Evolutionary conservation across 2,329 filamentous ascomycete species (phyloP).

Genomic region (Talaromyces sp.): DNA sequence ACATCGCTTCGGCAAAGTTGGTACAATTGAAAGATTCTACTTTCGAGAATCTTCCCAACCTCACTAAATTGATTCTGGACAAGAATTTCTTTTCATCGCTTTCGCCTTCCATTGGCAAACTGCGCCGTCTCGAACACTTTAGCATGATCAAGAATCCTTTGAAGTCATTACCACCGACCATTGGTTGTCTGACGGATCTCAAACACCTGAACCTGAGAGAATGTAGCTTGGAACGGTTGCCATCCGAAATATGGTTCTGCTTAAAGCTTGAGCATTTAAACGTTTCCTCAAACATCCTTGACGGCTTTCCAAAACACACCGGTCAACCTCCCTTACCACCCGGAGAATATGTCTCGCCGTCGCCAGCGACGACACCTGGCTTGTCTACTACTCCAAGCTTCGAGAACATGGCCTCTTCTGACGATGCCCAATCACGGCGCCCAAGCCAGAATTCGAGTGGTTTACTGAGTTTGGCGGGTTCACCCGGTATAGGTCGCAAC

Average conservation of each 20-base stretch:
- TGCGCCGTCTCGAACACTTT: constrained; percentile 81
- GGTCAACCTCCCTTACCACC: constrained; percentile 64
- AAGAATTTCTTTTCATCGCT: constrained; percentile 94
- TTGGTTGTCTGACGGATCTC: constrained; percentile 82
- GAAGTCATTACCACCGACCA: constrained; percentile 76
- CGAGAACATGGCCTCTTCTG: constrained; percentile 70
- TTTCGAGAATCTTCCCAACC: constrained; percentile 80
- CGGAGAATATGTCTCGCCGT: constrained; percentile 40
- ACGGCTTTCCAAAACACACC: constrained; percentile 80
- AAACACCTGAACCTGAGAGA: constrained; percentile 83
- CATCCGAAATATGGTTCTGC: constrained; percentile 94
- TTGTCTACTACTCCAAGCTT: constrained; percentile 65
- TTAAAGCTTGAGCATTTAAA: constrained; percentile 87
- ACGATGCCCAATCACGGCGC: constrained; percentile 63
- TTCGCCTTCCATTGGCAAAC: constrained; percentile 76
- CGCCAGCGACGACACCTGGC: constrained; percentile 46
- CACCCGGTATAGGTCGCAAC: constrained; percentile 58
- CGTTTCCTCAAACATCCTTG: constrained; percentile 89
- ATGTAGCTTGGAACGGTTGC: constrained; percentile 87
- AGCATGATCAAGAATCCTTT: constrained; percentile 92
- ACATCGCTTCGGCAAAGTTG: constrained; percentile 86
- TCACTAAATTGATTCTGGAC: constrained; percentile 85
- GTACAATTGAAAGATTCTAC: constrained; percentile 81
- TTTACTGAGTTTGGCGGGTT: constrained; percentile 66
- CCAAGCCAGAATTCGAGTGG: constrained; percentile 82